Percentiles rank a stretch among this genome's conserved stretches.
phyloP scores from a whole-genome alignment of 176 grass and related monocot species.

The Guadua angustifolia region DNA sequence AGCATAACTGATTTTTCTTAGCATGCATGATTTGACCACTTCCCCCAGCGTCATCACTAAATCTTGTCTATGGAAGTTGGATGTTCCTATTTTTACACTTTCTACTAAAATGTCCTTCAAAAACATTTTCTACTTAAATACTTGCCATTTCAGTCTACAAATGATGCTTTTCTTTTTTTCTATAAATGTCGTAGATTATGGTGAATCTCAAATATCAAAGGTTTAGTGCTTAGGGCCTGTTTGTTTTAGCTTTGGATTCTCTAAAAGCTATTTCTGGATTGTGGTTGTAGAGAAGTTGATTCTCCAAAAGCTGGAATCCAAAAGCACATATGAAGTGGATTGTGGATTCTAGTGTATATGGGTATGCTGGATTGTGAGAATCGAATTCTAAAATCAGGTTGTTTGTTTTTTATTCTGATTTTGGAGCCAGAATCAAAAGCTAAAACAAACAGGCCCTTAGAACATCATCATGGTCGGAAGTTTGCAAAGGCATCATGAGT shows the following conservation, averaged over 20 bases:
- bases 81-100: constrained; percentile 11
- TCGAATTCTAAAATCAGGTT: too few relatives aligned
- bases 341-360: too few relatives aligned
- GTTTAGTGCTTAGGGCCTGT: neutral
- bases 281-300: too few relatives aligned
- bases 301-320: too few relatives aligned
- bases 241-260: too few relatives aligned
- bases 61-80: neutral
- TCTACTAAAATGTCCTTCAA: neutral
- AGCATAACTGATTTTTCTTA: constrained; percentile 22
- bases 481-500: neutral
- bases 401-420: too few relatives aligned
- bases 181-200: neutral
- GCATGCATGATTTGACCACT: constrained; percentile 18
- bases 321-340: too few relatives aligned
- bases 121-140: constrained; percentile 4
- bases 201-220: constrained; percentile 15
- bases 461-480: constrained; percentile 17
- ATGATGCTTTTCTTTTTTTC: neutral
- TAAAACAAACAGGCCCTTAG: too few relatives aligned
- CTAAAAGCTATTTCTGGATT: too few relatives aligned
- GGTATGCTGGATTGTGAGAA: too few relatives aligned
- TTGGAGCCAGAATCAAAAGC: too few relatives aligned
- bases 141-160: neutral
- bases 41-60: neutral